Evolutionary conservation across 805 yeast species (phyloP).

Genomic region (Starmerella powellii): DNA sequence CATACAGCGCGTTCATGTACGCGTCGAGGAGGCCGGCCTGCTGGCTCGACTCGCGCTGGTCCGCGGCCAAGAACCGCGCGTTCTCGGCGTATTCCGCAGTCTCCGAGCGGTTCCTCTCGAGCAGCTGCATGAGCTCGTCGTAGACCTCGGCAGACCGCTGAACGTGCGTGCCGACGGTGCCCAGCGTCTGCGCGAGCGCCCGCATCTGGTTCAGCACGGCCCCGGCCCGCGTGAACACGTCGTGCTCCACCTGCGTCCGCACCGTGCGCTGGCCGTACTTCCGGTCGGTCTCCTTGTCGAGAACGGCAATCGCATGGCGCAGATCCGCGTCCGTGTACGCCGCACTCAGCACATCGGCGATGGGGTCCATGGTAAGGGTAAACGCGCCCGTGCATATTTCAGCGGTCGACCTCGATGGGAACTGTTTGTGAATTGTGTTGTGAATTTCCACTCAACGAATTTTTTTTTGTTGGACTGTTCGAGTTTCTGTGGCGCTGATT

Average conservation of each 20-base stretch:
- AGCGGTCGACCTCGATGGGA: not conserved
- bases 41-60: constrained; percentile 18
- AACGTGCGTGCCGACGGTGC: constrained; percentile 21
- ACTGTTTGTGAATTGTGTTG: too few relatives aligned
- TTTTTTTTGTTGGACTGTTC: too few relatives aligned
- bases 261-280: constrained; percentile 10
- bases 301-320: constrained; percentile 19
- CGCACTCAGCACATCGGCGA: constrained; percentile 18
- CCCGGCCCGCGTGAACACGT: constrained; percentile 16
- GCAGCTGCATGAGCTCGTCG: constrained; percentile 20
- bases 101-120: constrained; percentile 19
- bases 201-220: constrained; percentile 28
- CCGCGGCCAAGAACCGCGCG: constrained; percentile 22
- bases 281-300: constrained; percentile 12
- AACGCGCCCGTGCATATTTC: not conserved
- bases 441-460: too few relatives aligned
- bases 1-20: constrained; percentile 46
- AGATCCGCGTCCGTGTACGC: constrained; percentile 20
- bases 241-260: constrained; percentile 16
- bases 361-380: constrained; percentile 11
- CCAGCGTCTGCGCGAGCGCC: constrained; percentile 25
- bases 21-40: constrained; percentile 26
- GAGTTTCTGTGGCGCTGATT: too few relatives aligned
- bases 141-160: constrained; percentile 15
- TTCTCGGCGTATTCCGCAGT: constrained; percentile 25